Base-by-base conservation (phyloP, 495 filamentous ascomycete genomes). In the Aeminium ludgeri region DNA sequence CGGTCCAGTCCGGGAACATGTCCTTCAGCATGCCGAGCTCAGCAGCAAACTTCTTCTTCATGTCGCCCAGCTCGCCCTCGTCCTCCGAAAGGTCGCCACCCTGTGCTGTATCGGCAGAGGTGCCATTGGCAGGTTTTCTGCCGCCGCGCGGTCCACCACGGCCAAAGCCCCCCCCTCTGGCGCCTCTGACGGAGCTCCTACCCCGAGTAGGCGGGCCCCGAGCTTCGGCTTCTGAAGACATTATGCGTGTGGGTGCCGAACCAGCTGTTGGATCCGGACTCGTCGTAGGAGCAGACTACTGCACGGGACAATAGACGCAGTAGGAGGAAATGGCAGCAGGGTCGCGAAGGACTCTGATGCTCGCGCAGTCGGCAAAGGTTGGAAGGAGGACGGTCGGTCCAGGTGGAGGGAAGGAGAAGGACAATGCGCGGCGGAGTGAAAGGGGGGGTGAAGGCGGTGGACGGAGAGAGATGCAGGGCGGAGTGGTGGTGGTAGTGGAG, bases 221-320 rank as follows among this genome's bases (percentile, higher is more conserved):
- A 60, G 78, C 68, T 67, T 86, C 77, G 63, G 82, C 76, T 72
- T 95, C 89, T 69, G 89, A n/a, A n/a, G n/a, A 91, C 87, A 97
- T 94, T 57, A 60, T 66, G 55, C 52, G 39, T 48, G 34, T 50
- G 40, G 43, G 38, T 50, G 46, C n/a, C n/a, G n/a, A n/a, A n/a
- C n/a, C n/a, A n/a, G n/a, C n/a, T n/a, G n/a, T n/a, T n/a, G n/a
- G n/a, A n/a, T n/a, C n/a, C n/a, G n/a, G n/a, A n/a, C n/a, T n/a
- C n/a, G n/a, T n/a, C n/a, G n/a, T n/a, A n/a, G n/a, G n/a, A n/a
- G n/a, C n/a, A n/a, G n/a, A n/a, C n/a, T n/a, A n/a, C n/a, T n/a
- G n/a, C n/a, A n/a, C n/a, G n/a, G n/a, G n/a, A n/a, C n/a, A n/a
- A n/a, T n/a, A n/a, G n/a, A n/a, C n/a, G 34, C 34, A 20, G 8